Evolutionary conservation across 148 eudicot genomes (phyloP).

Genomic region (Camellia japonica): DNA sequence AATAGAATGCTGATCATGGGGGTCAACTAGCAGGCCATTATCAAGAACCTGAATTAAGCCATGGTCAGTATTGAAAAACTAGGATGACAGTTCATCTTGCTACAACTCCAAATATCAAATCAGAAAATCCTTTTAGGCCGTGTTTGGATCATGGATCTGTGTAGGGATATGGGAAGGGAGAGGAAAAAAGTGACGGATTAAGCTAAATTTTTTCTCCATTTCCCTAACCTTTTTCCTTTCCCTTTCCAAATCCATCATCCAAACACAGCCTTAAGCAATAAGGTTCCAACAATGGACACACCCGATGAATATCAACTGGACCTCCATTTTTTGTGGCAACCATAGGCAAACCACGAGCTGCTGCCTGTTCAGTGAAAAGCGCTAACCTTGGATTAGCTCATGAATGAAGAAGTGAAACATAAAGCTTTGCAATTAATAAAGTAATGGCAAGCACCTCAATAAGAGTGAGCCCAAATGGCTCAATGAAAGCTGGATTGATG

Average conservation of each 20-base stretch:
- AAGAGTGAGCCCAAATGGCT: slow-evolving; percentile 91
- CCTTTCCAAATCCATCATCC: no score
- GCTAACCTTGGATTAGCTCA: slow-evolving; percentile 1
- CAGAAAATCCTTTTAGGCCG: background rate
- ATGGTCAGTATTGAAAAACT: background rate
- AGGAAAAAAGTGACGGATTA: no score
- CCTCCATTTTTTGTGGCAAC: slow-evolving; percentile 95
- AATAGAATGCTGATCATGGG: slow-evolving; percentile 82
- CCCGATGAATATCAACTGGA: slow-evolving; percentile 87
- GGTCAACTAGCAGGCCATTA: slow-evolving; percentile 87
- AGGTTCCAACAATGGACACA: slow-evolving; percentile 19
- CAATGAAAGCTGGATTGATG: slow-evolving; percentile 89
- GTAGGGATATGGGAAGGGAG: no score
- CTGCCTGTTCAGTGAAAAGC: slow-evolving; percentile 56
- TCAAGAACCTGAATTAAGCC: slow-evolving; percentile 59
- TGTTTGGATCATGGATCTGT: no score
- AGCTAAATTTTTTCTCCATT: no score
- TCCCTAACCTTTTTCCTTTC: no score
- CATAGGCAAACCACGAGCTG: slow-evolving; percentile 88
- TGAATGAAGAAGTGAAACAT: background rate
- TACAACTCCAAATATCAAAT: slow-evolving; percentile 7
- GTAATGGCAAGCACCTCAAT: slow-evolving; percentile 56
- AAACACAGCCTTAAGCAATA: background rate
- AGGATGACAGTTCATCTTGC: background rate
- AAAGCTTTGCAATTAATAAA: background rate